Evolutionary conservation across 2,329 filamentous ascomycete genomes (phyloP), one percentile per base, ranked within the genome.

Genomic region (Xylaria sp.): DNA sequence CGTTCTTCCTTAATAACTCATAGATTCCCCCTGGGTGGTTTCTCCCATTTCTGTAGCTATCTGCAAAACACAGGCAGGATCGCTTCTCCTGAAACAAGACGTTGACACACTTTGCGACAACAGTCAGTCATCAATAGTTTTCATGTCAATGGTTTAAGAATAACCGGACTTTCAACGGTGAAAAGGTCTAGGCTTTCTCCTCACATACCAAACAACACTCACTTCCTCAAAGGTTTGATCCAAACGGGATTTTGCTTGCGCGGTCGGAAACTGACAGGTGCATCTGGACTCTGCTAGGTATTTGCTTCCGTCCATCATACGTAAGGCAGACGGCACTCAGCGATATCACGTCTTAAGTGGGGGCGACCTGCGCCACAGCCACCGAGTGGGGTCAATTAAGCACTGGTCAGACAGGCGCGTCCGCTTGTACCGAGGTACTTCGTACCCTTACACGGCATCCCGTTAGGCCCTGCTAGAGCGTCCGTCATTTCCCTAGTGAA

Each of bases 11-110:
- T 42, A 30, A 30, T 30, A 30, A 30, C 23, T 61, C 66, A 72
- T 72, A 72, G 70, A 72, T 69, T 68, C 67, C 65, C 66, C 64
- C 59, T 44, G 58, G 67, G 66, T 63, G 62, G 66, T 65, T 59
- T 59, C 54, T 61, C 63, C 64, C 58, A 56, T 68, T 69, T 64
- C 57, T 6, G 6, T 46, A 46, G n/a, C 64, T 62, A 66, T 53
- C 35, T 58, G 58, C 65, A 53, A 58, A 64, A 30, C 66, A 65
- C 62, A 63, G 9, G 11, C 13, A 46, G 47, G 67, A 67, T 65
- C 59, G 61, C 59, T 30, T 30, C 23, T 65, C 69, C 63, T 68
- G 67, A 65, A 65, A 59, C 62, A 50, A 52, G 57, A 63, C 52
- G 57, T 62, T 10, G 58, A 65, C 44, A 52, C 62, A 62, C 60